Conservation (phyloP, 495 filamentous ascomycete genomes). For the Sporormia fimetaria region DNA sequence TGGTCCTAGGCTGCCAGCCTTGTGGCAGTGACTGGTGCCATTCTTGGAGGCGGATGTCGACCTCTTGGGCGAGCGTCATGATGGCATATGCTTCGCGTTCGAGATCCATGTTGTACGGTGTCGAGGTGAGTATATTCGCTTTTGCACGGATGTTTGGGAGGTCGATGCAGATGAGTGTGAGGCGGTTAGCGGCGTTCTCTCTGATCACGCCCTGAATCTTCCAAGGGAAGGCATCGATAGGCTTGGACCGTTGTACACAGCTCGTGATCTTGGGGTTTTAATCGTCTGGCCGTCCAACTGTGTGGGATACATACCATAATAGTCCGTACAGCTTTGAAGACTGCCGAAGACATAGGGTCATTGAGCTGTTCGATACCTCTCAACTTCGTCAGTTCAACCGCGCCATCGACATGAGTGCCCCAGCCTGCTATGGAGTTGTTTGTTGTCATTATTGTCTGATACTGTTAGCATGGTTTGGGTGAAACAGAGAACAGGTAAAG, state of each 20-base stretch:
- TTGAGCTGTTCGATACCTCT: conserved; percentile 28
- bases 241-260: conserved; percentile 26
- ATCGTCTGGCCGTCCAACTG: neutral
- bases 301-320: conserved; percentile 25
- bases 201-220: conserved; percentile 10
- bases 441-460: conserved; percentile 23
- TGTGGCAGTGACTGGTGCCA: conserved; percentile 25
- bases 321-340: conserved; percentile 29
- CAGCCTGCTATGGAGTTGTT: conserved; percentile 23
- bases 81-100: conserved; percentile 13
- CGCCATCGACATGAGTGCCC: conserved; percentile 29
- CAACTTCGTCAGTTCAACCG: conserved; percentile 27
- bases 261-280: conserved; percentile 23
- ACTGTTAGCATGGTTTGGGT: conserved; percentile 1
- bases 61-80: conserved; percentile 19
- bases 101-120: conserved; percentile 1
- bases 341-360: conserved; percentile 19
- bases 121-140: conserved; percentile 12
- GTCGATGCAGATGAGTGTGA: conserved; percentile 25
- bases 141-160: conserved; percentile 24
- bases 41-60: conserved; percentile 23
- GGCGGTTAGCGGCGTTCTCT: conserved; percentile 28
- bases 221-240: conserved; percentile 26
- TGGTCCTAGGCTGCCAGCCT: conserved; percentile 20
- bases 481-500: neutral